Evolutionary conservation across 768 basidiomycete species (phyloP), one percentile per base, ranked within the genome.

Genomic region (Leccinum uliginosum): DNA sequence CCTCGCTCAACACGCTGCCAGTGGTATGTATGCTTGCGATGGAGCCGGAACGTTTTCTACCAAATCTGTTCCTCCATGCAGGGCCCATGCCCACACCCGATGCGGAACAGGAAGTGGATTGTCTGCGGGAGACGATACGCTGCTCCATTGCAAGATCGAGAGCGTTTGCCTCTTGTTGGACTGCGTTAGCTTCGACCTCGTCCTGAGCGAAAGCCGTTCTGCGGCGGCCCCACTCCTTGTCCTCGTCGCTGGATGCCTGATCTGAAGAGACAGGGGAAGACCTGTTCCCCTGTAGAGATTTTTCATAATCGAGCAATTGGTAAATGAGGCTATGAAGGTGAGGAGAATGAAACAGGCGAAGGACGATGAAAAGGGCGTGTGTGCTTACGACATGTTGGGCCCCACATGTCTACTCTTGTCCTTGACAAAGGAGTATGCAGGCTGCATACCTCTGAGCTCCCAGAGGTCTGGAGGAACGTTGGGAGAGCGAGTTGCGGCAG

Each of bases 371-470:
- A 57, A 40, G 46, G 52, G 60, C 56, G 65, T 63, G 57, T 47
- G 53, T 35, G 86, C 91, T 73, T 76, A 93, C 89, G 91, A 93
- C 86, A 96, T 95, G 73, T 96, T 96, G 53, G 93, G 93, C 19
- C 93, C 90, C 56, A 92, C 82, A 77, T 86, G 87, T 72, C 83
- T 85, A 70, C 89, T 91, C 76, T 91, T 93, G 67, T 86, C 82
- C 73, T 95, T 94, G 44, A 95, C 93, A 74, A 83, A 96, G 48
- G 86, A 74, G 72, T 96, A 96, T 26, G 93, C 89, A 38, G 83
- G 87, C 67, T 95, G 91, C 91, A 93, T 93, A 51, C 92, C 91
- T 60, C 85, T 85, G 59, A 93, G 76, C 9, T 83, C 80, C 85
- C 86, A 88, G 6, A 92, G 82, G 60, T 90, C 84, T 40, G 87